A percentile compares a stretch with the other conserved stretches of the same genome.
These are phyloP conservation scores for Pneumocystis jirovecii DNA, from an alignment of 1,139 yeast species.

Conservation along the genomic window DNA sequence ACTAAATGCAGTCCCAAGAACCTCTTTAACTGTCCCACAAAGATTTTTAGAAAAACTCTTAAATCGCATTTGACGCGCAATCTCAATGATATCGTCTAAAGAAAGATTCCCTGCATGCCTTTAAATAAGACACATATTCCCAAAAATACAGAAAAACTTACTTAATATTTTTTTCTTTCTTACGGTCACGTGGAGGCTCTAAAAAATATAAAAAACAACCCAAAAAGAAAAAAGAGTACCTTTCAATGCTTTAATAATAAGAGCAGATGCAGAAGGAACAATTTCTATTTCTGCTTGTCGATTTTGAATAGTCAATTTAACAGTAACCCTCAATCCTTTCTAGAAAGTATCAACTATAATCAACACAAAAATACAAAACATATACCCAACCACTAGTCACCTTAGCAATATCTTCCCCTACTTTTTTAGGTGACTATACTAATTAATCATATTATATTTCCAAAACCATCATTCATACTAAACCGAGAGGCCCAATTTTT, in stretches of 20 bases:
- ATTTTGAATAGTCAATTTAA: conserved; percentile 97
- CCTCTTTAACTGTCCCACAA: conserved; percentile 95
- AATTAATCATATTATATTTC: not conserved
- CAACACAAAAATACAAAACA: conserved; percentile 34
- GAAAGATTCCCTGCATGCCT: conserved; percentile 96
- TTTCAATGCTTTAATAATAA: conserved; percentile 97
- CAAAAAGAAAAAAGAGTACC: not conserved
- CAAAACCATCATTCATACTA: conserved; percentile 85
- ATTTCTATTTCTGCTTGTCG: conserved; percentile 99
- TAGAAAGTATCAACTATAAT: conserved; percentile 2
- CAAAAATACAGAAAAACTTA: not conserved
- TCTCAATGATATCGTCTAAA: conserved; percentile 88
- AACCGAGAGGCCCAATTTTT: conserved; percentile 99
- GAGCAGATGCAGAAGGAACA: conserved; percentile 98
- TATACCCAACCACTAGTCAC: conserved; percentile 70
- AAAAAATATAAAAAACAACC: not conserved
- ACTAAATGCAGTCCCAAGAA: conserved; percentile 47
- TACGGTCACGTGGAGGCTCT: conserved; percentile 99
- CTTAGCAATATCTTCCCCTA: conserved; percentile 99
- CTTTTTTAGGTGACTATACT: conserved; percentile 21
- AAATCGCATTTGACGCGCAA: conserved; percentile 95
- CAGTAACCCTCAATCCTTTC: conserved; percentile 92
- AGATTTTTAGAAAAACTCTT: conserved; percentile 97
- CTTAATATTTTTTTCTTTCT: conserved; percentile 99
- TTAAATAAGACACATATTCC: not conserved